Percentiles rank a stretch among this genome's conserved stretches.
Evolutionary conservation across 2,329 filamentous ascomycete genomes (phyloP).

Genomic region (Macroventuria anomochaeta): DNA sequence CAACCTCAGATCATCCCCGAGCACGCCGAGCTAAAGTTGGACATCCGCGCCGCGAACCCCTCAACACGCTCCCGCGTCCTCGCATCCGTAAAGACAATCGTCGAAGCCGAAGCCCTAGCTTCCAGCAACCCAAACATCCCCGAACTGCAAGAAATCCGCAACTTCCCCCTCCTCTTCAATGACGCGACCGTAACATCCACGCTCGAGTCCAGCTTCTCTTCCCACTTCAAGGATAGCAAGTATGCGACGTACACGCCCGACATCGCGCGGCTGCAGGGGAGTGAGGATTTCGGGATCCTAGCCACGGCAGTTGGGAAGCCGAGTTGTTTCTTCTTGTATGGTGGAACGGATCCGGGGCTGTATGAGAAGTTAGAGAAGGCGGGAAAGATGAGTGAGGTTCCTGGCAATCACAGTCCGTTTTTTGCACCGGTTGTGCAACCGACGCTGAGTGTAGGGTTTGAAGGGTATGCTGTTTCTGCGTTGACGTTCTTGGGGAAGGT

Average conservation of each 20-base stretch:
- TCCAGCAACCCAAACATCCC: slow-evolving; percentile 55
- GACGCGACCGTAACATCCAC: slow-evolving; percentile 53
- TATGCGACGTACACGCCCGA: slow-evolving; percentile 46
- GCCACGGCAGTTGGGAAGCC: slow-evolving; percentile 59
- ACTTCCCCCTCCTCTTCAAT: slow-evolving; percentile 61
- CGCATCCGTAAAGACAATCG: slow-evolving; percentile 58
- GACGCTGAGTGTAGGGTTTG: slow-evolving; percentile 60
- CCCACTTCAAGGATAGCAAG: slow-evolving; percentile 51
- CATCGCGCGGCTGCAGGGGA: slow-evolving; percentile 53
- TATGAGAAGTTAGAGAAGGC: slow-evolving; percentile 59
- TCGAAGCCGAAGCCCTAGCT: slow-evolving; percentile 62
- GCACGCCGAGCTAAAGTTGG: slow-evolving; percentile 61
- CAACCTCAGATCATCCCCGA: slow-evolving; percentile 67
- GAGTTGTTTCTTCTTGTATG: slow-evolving; percentile 63
- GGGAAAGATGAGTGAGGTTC: slow-evolving; percentile 57
- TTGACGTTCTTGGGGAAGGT: slow-evolving; percentile 53
- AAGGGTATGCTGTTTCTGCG: slow-evolving; percentile 60
- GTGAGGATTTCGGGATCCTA: slow-evolving; percentile 66
- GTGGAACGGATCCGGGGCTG: slow-evolving; percentile 57
- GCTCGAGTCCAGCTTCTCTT: slow-evolving; percentile 54
- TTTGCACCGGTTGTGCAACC: slow-evolving; percentile 67
- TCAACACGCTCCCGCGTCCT: slow-evolving; percentile 58
- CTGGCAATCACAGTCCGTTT: slow-evolving; percentile 65
- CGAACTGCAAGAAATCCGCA: slow-evolving; percentile 46
- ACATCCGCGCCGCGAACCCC: slow-evolving; percentile 58